Conservation (phyloP, 345 rosid species). For the Pistacia vera region DNA sequence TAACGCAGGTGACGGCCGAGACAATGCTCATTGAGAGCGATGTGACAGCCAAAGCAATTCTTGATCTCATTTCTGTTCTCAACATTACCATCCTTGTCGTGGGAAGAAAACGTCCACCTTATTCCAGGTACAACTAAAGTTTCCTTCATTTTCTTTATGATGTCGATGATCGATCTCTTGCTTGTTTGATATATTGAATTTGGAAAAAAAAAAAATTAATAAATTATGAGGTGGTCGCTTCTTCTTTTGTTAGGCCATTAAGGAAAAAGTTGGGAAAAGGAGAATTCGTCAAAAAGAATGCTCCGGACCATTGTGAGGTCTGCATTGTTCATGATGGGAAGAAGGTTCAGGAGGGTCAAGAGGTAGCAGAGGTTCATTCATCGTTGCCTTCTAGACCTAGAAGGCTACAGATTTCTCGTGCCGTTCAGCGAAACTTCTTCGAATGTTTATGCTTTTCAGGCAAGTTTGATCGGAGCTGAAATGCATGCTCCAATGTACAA, state of each 20-base stretch:
- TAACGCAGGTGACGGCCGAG: constrained; percentile 52
- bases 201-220: not conserved
- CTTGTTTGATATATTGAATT: not conserved
- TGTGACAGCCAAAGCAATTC: constrained; percentile 43
- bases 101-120: constrained; percentile 45
- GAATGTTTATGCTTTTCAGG: constrained; percentile 47
- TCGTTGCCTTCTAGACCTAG: constrained; percentile 7
- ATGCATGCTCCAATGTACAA: not conserved
- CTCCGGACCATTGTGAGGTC: constrained; percentile 58
- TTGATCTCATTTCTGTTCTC: constrained; percentile 64
- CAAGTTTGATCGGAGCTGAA: constrained; percentile 24
- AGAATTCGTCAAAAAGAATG: constrained; percentile 49
- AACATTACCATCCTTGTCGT: constrained; percentile 58
- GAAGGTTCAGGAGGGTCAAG: constrained; percentile 26
- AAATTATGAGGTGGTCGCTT: not conserved
- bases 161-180: not conserved
- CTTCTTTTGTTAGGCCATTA: constrained; percentile 24
- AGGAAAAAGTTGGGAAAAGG: constrained; percentile 39
- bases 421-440: constrained; percentile 30
- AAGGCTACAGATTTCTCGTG: constrained; percentile 4
- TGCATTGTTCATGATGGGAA: constrained; percentile 44
- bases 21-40: constrained; percentile 57
- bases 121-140: constrained; percentile 34
- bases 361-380: constrained; percentile 13
- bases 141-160: not conserved